Evolutionary conservation across 2,329 filamentous ascomycete species (phyloP), one percentile per base, ranked within the genome.

Genomic region (Phymatotrichopsis omnivora): DNA sequence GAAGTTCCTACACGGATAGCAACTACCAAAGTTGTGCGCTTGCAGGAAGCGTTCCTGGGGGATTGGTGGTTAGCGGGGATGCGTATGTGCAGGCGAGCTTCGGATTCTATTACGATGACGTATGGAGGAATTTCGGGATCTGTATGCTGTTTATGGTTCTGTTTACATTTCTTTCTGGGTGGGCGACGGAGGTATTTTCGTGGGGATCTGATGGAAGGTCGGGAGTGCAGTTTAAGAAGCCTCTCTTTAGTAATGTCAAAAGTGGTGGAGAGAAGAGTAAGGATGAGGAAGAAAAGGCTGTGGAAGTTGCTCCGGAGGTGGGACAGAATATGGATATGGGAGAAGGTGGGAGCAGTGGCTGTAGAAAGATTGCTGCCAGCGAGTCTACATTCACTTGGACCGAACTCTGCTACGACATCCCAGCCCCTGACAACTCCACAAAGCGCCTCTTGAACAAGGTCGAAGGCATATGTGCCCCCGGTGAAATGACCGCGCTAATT

Each of bases 141-240:
- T 64, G 73, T 11, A 66, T 67, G 47, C 68, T 64, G 1, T 72
- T 71, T 47, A 69, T 69, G 53, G 29, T 66, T 17, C 65, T 67
- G 58, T 72, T 72, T 42, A 62, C 70, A 6, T 60, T 59, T 7
- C 57, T 70, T 12, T 65, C 67, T 25, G 63, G 63, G 1, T 44
- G 65, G 7, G 35, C 24, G 8, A 25, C 32, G 5, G 41, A 44
- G 23, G 16, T 12, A 14, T 51, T 53, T 39, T 34, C 34, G 7
- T 49, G 42, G 7, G 45, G 41, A 0, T 80, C 85, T 57, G 53
- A 80, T 55, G 82, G 82, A 61, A 78, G 78, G 0, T 67, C 72
- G 1, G 74, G 72, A 0, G 65, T 67, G 2, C 80, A 74, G 40
- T 78, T 73, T 1, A 80, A 78, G 0, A 81, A 86, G 58, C 73